These are phyloP conservation scores for Xylona heveae DNA, from an alignment of 495 filamentous ascomycete species.

Conservation along the genomic window DNA sequence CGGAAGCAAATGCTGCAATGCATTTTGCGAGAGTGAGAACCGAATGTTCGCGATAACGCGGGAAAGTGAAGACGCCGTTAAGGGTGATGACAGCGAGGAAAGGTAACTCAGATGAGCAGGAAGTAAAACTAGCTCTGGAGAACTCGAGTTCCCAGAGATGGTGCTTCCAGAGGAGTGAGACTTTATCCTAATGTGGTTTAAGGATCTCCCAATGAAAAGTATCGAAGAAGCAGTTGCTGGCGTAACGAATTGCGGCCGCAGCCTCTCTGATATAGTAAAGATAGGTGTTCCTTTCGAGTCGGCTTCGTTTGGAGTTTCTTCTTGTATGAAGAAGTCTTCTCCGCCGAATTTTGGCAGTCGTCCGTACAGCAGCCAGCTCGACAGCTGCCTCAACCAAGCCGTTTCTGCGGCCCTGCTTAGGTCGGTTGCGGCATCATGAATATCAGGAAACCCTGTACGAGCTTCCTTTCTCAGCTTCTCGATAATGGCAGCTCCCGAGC, in stretches of 20 bases:
- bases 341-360: conserved; percentile 50
- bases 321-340: conserved; percentile 62
- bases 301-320: conserved; percentile 7
- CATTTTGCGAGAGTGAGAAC: conserved; percentile 41
- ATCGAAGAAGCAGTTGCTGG: conserved; percentile 56
- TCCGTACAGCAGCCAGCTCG: conserved; percentile 80
- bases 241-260: conserved; percentile 64
- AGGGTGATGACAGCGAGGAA: conserved; percentile 46
- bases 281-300: conserved; percentile 11
- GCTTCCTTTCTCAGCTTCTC: conserved; percentile 49
- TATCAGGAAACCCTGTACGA: conserved; percentile 74
- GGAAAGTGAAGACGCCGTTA: conserved; percentile 46
- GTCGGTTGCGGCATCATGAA: conserved; percentile 49
- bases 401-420: conserved; percentile 61
- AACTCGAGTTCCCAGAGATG: conserved; percentile 17
- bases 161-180: conserved; percentile 10
- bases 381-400: conserved; percentile 77
- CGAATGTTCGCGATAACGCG: conserved; percentile 54
- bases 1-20: conserved; percentile 4
- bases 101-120: conserved; percentile 52
- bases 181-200: conserved; percentile 53
- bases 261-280: conserved; percentile 28
- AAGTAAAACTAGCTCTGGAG: conserved; percentile 41
- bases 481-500: conserved; percentile 50
- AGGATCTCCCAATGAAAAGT: conserved; percentile 72